Conservation (phyloP, 2,329 filamentous ascomycete species). For the Nothomitra cinnamomea region DNA sequence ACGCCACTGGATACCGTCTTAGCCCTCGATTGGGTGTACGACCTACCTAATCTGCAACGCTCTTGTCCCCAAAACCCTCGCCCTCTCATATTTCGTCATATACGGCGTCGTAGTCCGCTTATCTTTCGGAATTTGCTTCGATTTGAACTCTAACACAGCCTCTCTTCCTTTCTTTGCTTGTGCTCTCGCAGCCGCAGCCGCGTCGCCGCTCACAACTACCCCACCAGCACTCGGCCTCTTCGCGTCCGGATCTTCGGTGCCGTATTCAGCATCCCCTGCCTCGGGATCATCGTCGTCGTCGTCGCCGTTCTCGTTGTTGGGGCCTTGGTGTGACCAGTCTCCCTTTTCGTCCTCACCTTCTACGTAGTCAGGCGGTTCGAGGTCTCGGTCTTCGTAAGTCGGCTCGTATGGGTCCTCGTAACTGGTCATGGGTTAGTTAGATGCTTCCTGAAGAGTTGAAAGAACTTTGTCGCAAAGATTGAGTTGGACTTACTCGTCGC, state of each 20-base stretch:
- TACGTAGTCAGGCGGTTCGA: constrained; percentile 29
- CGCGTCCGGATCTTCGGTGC: constrained; percentile 16
- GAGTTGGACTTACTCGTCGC: constrained; percentile 33
- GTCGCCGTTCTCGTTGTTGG: not conserved
- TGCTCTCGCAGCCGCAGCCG: constrained; percentile 28
- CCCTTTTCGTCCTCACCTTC: constrained; percentile 26
- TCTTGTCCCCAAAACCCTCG: constrained; percentile 80
- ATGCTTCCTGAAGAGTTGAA: not conserved
- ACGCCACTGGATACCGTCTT: too few species aligned
- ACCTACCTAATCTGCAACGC: constrained; percentile 86
- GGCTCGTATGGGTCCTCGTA: constrained; percentile 45
- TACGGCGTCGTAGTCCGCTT: constrained; percentile 88
- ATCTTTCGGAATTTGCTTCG: constrained; percentile 83
- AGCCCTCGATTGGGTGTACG: not conserved
- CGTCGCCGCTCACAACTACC: constrained; percentile 28
- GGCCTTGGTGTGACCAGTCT: not conserved
- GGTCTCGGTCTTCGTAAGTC: constrained; percentile 50
- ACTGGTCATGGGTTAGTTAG: constrained; percentile 24
- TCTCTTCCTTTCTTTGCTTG: constrained; percentile 16
- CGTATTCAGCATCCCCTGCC: constrained; percentile 10
- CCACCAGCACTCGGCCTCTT: constrained; percentile 3
- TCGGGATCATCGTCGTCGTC: constrained; percentile 32
- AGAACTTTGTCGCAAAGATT: not conserved
- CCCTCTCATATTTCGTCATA: constrained; percentile 98
- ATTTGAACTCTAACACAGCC: constrained; percentile 31